These are phyloP conservation scores for Fusarium xylarioides DNA, from an alignment of 2,329 filamentous ascomycete species.

Conservation along the genomic window DNA sequence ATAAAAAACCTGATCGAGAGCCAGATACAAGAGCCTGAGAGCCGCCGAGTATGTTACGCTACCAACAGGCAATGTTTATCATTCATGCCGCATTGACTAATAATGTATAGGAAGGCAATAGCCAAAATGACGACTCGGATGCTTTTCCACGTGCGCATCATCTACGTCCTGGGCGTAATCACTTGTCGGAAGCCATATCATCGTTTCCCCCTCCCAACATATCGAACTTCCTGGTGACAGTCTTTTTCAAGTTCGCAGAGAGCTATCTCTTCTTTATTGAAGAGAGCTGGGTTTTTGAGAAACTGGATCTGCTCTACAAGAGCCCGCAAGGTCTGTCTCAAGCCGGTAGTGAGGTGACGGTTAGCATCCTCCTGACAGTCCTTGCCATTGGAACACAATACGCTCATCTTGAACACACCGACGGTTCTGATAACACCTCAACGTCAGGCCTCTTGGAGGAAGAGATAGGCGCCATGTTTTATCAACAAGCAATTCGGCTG, in stretches of 20 bases:
- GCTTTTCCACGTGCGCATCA: background rate
- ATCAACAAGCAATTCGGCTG: background rate
- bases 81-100: background rate
- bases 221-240: background rate
- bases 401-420: background rate
- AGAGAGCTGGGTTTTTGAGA: background rate
- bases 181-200: background rate
- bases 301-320: background rate
- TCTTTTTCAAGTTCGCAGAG: background rate
- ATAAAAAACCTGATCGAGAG: background rate
- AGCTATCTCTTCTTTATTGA: slow-evolving; percentile 1
- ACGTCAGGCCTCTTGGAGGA: background rate
- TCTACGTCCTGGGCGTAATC: background rate
- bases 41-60: background rate
- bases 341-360: background rate
- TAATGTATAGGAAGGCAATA: background rate
- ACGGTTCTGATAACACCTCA: background rate
- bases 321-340: background rate
- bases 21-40: background rate
- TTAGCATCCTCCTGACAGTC: background rate
- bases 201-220: background rate
- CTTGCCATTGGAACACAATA: slow-evolving; percentile 3
- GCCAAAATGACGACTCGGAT: background rate
- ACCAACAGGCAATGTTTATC: no score
- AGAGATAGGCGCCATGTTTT: slow-evolving; percentile 6